Evolutionary conservation across 257 asterid species (phyloP), one percentile per base, ranked within the genome.

Genomic region (Eustoma russellianum): DNA sequence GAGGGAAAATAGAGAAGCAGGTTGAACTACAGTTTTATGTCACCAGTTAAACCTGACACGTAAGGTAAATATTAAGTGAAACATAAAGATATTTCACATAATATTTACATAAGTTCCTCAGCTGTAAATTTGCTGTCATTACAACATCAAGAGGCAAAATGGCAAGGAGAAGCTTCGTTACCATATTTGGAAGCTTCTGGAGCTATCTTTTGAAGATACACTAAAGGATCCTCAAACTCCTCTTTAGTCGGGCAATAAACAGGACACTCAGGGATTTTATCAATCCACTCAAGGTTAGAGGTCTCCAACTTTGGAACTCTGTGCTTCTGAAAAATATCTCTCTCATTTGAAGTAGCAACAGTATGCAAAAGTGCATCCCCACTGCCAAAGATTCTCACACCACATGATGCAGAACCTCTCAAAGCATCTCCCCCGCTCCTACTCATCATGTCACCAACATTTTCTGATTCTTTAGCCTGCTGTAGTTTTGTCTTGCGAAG

Each of bases 151-250:
- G 12, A 38, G 43, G 43, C 12, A 38, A 38, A 38, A 38, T 0
- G 43, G 12, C 43, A 38, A 38, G 43, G 43, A 38, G 43, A 38
- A 38, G 12, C 12, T 24, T 1, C 30, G 30, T 38, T 78, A 87
- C 98, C 98, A 68, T 79, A 83, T 91, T 74, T 84, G 5, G 94
- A 88, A 65, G 98, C 98, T 69, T 83, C 95, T 33, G 94, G 97
- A 64, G 98, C 94, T 58, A 92, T 87, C 81, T 83, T 92, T 70
- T 79, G 95, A 66, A 92, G 67, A 81, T 79, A 92, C 53, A 79
- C 77, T 64, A 92, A 65, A 53, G 98, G 98, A 75, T 92, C 98
- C 71, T 85, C 83, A 64, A 92, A 92, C 60, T 92, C 98, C 76
- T 83, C 93, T 65, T 74, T 77, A 64, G 70, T 79, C 45, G 98